Evolutionary conservation across 2,329 filamentous ascomycete species (phyloP).

Genomic region (Gnomoniopsis sp.): DNA sequence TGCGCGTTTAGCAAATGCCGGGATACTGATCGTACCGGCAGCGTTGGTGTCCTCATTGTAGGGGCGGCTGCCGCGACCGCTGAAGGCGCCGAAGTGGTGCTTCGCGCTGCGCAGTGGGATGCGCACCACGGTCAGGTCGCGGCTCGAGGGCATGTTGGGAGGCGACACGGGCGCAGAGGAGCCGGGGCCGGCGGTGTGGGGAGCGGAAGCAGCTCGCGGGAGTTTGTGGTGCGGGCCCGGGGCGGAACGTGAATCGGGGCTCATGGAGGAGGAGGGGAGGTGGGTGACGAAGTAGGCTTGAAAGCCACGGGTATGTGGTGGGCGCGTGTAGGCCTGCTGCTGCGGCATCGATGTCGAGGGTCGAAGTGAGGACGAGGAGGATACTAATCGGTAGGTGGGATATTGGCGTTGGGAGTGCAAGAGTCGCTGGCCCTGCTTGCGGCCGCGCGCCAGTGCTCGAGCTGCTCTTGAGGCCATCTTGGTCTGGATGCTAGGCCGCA

Average conservation of each 20-base stretch:
- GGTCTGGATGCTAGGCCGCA: not conserved
- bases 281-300: conserved; percentile 98
- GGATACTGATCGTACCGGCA: conserved; percentile 88
- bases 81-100: conserved; percentile 85
- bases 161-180: conserved; percentile 58
- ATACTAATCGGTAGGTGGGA: not conserved
- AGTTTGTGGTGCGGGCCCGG: conserved; percentile 76
- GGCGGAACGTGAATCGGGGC: conserved; percentile 72
- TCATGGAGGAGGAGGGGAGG: conserved; percentile 85
- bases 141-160: conserved; percentile 52
- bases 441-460: not conserved
- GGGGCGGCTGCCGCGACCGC: conserved; percentile 75
- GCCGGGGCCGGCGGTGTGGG: conserved; percentile 59
- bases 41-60: conserved; percentile 96
- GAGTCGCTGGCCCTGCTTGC: conserved; percentile 2
- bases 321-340: conserved; percentile 4
- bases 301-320: conserved; percentile 50
- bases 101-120: conserved; percentile 93
- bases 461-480: conserved; percentile 6
- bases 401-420: conserved; percentile 10
- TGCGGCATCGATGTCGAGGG: not conserved
- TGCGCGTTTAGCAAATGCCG: conserved; percentile 82
- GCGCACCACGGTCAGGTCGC: conserved; percentile 88
- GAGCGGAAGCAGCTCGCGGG: conserved; percentile 78
- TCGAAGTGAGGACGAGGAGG: not conserved